Evolutionary conservation across 371 early-diverging fungal species (phyloP), one percentile per base, ranked within the genome.

Genomic region (Rhizopus delemar): DNA sequence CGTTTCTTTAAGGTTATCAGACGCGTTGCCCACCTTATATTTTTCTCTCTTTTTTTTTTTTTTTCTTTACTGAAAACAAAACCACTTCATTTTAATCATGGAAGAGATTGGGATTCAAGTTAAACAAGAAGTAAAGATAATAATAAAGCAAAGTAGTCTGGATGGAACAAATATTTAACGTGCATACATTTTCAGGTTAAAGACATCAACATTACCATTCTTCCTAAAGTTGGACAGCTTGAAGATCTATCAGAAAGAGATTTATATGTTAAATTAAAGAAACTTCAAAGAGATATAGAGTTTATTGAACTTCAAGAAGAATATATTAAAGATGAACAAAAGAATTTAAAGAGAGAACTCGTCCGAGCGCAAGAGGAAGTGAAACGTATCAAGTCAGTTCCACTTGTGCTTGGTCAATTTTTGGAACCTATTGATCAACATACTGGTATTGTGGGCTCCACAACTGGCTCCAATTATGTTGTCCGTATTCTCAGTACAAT

Each of bases 381-480:
- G 13, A 97, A 99, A 79, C 86, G 99, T 59, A 99, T 99, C 68
- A 93, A 96, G 75, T 94, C 97, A 15, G 99, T 99, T 13, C 99
- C 99, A 32, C 84, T 99, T 45, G 95, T 99, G 29, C 94, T 99
- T 75, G 99, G 99, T 29, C 99, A 99, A 77, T 99, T 99, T 79
- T 77, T 99, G 49, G 99, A 99, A 75, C 93, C 98, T 33, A 95
- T 99, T 68, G 99, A 99, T 80, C 90, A 92, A 68, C 91, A 96
- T 67, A 96, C 97, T 2, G 99, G 98, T 59, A 99, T 99, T 71
- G 93, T 99, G 41, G 93, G 93, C 16, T 96, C 97, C 12, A 99
- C 99, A 4, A 93, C 99, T 0, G 98, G 99, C 22, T 89, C 93
- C 34, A 98, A 94, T 70, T 93, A 94, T 67, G 90, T 99, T 49